A percentile compares a stretch with the other conserved stretches of the same genome.
phyloP scores from a whole-genome alignment of 2,329 filamentous ascomycete genomes.

The Botrytis hyacinthi region DNA sequence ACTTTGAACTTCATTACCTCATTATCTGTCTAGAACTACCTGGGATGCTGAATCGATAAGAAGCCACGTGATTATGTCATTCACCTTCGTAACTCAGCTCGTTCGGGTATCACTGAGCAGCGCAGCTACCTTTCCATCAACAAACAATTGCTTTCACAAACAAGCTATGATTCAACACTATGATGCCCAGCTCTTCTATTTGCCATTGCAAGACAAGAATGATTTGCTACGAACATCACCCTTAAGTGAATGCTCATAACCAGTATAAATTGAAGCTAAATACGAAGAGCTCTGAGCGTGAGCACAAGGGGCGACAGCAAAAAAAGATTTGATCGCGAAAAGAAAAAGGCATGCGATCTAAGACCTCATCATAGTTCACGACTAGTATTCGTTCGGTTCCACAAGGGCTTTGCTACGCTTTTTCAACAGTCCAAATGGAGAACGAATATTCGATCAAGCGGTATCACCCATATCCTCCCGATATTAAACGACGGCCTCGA shows the following conservation, averaged over 20 bases:
- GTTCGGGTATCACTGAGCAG: neutral
- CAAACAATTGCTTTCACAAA: neutral
- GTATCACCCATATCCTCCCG: neutral
- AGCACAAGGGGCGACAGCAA: neutral
- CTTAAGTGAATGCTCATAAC: neutral
- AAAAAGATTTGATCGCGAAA: too few species aligned
- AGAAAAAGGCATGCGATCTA: neutral
- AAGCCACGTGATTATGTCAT: neutral
- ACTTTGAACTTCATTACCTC: neutral
- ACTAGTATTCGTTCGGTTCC: neutral
- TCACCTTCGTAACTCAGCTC: neutral
- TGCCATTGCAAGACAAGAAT: neutral
- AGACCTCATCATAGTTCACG: neutral
- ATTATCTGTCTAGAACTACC: neutral
- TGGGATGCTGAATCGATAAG: neutral
- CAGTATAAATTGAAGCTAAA: neutral
- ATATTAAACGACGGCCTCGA: neutral
- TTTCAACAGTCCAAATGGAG: neutral
- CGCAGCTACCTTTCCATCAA: neutral
- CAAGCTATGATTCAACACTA: neutral
- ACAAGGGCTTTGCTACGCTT: neutral
- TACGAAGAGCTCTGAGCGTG: neutral
- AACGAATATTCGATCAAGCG: neutral
- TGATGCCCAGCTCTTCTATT: neutral
- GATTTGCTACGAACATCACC: neutral